phyloP scores from a whole-genome alignment of 2,329 filamentous ascomycete species.

The Ceratocystis albifundus region DNA sequence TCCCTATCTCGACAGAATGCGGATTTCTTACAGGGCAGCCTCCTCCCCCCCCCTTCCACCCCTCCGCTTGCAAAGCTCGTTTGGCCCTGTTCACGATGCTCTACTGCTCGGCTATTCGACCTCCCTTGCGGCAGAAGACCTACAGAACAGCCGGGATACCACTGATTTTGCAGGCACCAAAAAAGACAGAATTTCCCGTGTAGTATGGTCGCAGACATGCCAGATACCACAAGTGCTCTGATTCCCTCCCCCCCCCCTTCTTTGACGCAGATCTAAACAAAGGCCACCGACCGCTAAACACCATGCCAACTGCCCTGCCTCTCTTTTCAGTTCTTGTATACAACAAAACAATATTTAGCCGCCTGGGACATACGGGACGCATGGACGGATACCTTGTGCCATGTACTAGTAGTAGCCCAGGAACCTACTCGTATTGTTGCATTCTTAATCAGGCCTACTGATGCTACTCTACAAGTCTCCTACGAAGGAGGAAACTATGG shows the following conservation, averaged over 20 bases:
- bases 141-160: background rate
- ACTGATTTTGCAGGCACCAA: background rate
- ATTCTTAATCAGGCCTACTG: background rate
- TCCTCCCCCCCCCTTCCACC: background rate
- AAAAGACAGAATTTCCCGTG: background rate
- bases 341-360: background rate
- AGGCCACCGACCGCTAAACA: background rate
- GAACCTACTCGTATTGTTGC: background rate
- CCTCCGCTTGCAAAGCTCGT: slow-evolving; percentile 1
- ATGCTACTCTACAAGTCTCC: background rate
- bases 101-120: background rate
- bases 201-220: no score
- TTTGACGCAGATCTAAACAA: background rate
- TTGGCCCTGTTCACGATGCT: slow-evolving; percentile 8
- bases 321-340: background rate
- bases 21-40: slow-evolving; percentile 1
- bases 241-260: no score
- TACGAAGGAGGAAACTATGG: background rate
- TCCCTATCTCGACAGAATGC: no score
- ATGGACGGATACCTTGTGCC: background rate
- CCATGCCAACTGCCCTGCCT: background rate
- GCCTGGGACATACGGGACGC: background rate
- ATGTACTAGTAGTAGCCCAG: background rate
- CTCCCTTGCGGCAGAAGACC: slow-evolving; percentile 13
- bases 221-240: background rate